Conservation (phyloP, 805 yeast species). For the Wickerhamiella kurtzmanii region DNA sequence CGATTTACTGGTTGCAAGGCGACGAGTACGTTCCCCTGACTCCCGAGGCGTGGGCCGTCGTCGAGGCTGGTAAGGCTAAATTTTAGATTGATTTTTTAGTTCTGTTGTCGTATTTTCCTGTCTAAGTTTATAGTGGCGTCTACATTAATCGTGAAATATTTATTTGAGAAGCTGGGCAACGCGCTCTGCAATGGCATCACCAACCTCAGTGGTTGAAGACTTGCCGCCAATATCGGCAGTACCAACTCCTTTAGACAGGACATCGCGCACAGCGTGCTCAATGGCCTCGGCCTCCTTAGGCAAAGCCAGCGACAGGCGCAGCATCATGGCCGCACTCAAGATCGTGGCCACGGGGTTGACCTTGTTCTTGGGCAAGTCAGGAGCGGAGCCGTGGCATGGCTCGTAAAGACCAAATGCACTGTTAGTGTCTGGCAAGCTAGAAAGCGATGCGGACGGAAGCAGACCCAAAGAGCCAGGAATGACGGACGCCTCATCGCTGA, state of each 20-base stretch:
- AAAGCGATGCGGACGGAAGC: conserved; percentile 89
- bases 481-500: conserved; percentile 94
- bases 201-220: conserved; percentile 78
- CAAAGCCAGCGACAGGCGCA: conserved; percentile 74
- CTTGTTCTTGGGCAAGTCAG: conserved; percentile 74
- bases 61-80: conserved; percentile 21
- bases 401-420: conserved; percentile 91
- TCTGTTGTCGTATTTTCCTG: too few relatives aligned
- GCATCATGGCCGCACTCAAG: conserved; percentile 94
- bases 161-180: conserved; percentile 40
- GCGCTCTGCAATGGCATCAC: conserved; percentile 77
- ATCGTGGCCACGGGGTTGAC: conserved; percentile 95
- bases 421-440: conserved; percentile 93
- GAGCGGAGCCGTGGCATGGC: conserved; percentile 98
- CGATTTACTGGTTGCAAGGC: conserved; percentile 57
- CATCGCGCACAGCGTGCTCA: conserved; percentile 75
- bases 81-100: conserved; percentile 15
- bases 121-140: too few relatives aligned
- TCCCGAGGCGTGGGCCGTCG: conserved; percentile 38
- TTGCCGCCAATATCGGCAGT: conserved; percentile 86
- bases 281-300: conserved; percentile 75
- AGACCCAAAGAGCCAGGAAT: conserved; percentile 96
- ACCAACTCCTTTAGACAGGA: conserved; percentile 70
- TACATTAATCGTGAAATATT: not conserved
- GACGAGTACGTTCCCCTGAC: conserved; percentile 44